These are phyloP conservation scores for Neofusicoccum sp. DNA, from an alignment of 2,329 filamentous ascomycete species.

Conservation along the genomic window DNA sequence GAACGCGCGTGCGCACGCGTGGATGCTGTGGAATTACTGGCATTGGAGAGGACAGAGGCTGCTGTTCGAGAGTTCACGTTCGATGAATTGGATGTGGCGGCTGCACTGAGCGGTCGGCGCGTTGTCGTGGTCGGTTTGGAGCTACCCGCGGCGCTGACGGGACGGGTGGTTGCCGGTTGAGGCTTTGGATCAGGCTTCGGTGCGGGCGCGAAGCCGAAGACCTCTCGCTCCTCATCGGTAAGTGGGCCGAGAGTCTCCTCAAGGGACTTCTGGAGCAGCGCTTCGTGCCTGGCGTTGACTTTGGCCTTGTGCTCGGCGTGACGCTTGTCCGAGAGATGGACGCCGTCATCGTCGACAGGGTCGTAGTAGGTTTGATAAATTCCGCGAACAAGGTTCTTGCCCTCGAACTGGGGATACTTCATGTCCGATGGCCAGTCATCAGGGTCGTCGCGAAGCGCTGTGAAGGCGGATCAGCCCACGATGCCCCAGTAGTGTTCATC, in stretches of 20 bases:
- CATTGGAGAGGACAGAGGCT: constrained; percentile 44
- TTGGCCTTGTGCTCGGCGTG: constrained; percentile 48
- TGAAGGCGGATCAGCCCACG: neutral
- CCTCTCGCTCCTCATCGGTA: constrained; percentile 52
- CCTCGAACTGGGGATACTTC: constrained; percentile 54
- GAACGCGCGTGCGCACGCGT: constrained; percentile 7
- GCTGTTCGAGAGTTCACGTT: constrained; percentile 58
- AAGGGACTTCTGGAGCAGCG: constrained; percentile 67
- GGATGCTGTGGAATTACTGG: neutral
- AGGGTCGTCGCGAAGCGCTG: constrained; percentile 67
- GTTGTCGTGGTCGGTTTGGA: constrained; percentile 26
- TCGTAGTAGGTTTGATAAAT: constrained; percentile 55
- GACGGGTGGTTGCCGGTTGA: constrained; percentile 23
- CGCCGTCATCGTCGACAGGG: constrained; percentile 67
- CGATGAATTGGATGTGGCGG: constrained; percentile 35
- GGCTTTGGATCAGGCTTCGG: constrained; percentile 27
- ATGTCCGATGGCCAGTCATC: constrained; percentile 66
- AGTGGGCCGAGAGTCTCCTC: constrained; percentile 56
- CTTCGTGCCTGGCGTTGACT: constrained; percentile 60
- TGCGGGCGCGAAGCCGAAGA: constrained; percentile 41
- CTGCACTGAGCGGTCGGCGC: constrained; percentile 5
- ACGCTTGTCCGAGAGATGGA: constrained; percentile 64
- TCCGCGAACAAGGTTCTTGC: constrained; percentile 56
- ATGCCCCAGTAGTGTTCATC: neutral
- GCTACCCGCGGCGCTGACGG: constrained; percentile 25